These are phyloP conservation scores for Talaromyces sp. DNA, from an alignment of 2,329 filamentous ascomycete genomes.

Conservation along the genomic window DNA sequence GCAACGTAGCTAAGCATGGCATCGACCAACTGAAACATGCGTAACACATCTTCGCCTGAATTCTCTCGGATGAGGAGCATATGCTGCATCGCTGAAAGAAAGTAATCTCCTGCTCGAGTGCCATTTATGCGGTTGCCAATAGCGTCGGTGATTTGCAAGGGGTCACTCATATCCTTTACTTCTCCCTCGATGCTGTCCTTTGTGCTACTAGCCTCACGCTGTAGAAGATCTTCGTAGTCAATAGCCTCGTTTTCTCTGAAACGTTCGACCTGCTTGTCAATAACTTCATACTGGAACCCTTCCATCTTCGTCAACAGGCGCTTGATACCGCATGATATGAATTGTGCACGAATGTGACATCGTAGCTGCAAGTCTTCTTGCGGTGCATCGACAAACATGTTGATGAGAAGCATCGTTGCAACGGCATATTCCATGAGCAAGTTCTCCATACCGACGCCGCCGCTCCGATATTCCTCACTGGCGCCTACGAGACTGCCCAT, in stretches of 20 bases:
- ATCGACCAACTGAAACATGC: conserved; percentile 97
- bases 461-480: conserved; percentile 91
- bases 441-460: conserved; percentile 98
- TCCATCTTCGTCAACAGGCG: conserved; percentile 96
- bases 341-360: conserved; percentile 92
- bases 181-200: conserved; percentile 83
- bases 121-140: conserved; percentile 82
- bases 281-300: conserved; percentile 93
- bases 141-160: conserved; percentile 86
- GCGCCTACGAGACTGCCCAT: conserved; percentile 97
- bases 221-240: conserved; percentile 95
- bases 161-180: conserved; percentile 87
- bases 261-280: conserved; percentile 95
- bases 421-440: conserved; percentile 98
- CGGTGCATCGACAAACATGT: conserved; percentile 91
- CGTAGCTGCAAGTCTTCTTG: conserved; percentile 84
- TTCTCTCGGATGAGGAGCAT: conserved; percentile 87
- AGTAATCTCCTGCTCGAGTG: conserved; percentile 88
- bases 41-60: conserved; percentile 82
- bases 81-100: conserved; percentile 91
- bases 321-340: conserved; percentile 92
- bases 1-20: conserved; percentile 99
- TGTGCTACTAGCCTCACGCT: conserved; percentile 84
- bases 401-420: conserved; percentile 88
- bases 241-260: conserved; percentile 94